Percentiles rank a stretch among this genome's conserved stretches.
Conservation (phyloP, 139 green algal species). For the Chlorella sorokiniana region DNA sequence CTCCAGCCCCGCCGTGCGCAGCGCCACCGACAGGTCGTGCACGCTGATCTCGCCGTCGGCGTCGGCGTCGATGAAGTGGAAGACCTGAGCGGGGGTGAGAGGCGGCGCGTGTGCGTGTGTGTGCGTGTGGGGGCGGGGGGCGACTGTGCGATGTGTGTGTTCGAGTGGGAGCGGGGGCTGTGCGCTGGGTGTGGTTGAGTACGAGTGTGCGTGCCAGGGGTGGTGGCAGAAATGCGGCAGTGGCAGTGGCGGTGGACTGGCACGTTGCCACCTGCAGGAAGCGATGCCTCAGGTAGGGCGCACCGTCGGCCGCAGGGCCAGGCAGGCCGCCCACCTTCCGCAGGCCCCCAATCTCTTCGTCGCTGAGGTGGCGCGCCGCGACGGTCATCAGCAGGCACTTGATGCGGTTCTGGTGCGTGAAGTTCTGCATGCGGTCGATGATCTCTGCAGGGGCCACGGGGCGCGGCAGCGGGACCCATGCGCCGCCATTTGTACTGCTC, state of each 20-base stretch:
- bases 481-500: no score
- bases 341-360: slow-evolving; percentile 63
- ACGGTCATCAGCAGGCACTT: slow-evolving; percentile 46
- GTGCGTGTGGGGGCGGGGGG: neutral
- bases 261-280: no score
- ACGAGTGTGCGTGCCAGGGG: no score
- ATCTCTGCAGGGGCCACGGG: neutral
- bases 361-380: slow-evolving; percentile 53
- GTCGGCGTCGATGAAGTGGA: slow-evolving; percentile 66
- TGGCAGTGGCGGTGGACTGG: no score
- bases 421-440: slow-evolving; percentile 30
- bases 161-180: no score
- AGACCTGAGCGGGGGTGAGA: slow-evolving; percentile 39
- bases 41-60: slow-evolving; percentile 62
- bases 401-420: slow-evolving; percentile 41
- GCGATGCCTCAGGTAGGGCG: no score
- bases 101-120: neutral
- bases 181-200: no score
- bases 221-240: no score
- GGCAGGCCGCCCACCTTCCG: slow-evolving; percentile 39
- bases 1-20: slow-evolving; percentile 40
- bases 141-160: no score
- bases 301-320: no score
- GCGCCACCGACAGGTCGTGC: slow-evolving; percentile 57
- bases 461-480: neutral